A percentile compares a stretch with the other conserved stretches of the same genome.
These are phyloP conservation scores for Penicillium sp. DNA, from an alignment of 2,329 filamentous ascomycete species.

Conservation along the genomic window DNA sequence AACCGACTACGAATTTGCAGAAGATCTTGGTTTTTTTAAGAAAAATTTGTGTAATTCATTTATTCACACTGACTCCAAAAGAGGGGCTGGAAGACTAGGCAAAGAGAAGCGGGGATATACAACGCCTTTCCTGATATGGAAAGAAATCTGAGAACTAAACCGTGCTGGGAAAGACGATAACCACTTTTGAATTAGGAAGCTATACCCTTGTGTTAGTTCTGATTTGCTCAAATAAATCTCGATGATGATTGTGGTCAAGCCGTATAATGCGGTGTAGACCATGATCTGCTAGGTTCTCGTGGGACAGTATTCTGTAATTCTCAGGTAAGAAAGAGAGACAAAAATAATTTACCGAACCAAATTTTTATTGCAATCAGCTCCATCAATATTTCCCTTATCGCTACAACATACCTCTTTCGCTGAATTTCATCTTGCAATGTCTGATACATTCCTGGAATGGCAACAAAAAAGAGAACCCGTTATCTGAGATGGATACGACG, in stretches of 20 bases:
- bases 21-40: no score
- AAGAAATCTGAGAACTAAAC: slow-evolving; percentile 5
- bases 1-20: no score
- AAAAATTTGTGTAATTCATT: no score
- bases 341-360: neutral
- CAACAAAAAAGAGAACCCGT: no score
- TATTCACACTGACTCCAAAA: no score
- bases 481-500: no score
- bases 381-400: neutral
- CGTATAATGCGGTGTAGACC: neutral
- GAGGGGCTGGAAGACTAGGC: neutral
- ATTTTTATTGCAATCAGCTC: no score
- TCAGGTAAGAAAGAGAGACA: no score
- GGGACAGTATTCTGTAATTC: neutral
- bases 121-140: neutral
- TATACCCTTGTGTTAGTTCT: neutral
- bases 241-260: neutral
- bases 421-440: no score
- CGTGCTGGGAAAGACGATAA: neutral
- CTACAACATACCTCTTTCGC: no score
- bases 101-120: neutral
- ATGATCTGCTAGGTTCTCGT: neutral
- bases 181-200: neutral
- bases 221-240: neutral
- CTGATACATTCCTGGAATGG: no score